These are phyloP conservation scores for Tricholoma matsutake DNA, from an alignment of 768 basidiomycete species.

Conservation along the genomic window DNA sequence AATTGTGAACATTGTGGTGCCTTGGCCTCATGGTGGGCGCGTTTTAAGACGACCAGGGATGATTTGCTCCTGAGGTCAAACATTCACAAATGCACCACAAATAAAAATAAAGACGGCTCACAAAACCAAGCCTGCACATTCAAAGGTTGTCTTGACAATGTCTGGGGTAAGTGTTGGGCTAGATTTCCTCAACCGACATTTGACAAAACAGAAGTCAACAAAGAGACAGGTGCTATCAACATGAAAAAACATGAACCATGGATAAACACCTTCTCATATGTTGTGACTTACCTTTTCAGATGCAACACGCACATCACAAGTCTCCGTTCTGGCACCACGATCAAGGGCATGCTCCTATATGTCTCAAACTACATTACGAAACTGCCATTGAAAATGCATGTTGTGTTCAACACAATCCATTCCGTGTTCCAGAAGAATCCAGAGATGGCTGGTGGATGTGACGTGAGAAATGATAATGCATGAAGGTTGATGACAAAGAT, in stretches of 20 bases:
- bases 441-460: no score
- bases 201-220: constrained; percentile 20
- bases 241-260: constrained; percentile 32
- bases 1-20: neutral
- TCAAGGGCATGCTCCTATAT: constrained; percentile 23
- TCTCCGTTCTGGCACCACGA: constrained; percentile 35
- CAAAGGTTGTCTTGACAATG: no score
- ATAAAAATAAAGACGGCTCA: constrained; percentile 10
- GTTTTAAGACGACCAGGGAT: constrained; percentile 22
- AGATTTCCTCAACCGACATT: constrained; percentile 16
- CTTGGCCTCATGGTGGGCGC: constrained; percentile 10
- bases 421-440: constrained; percentile 10
- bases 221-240: constrained; percentile 23
- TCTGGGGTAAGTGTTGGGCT: no score
- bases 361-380: constrained; percentile 44
- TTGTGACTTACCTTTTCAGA: constrained; percentile 30
- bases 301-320: constrained; percentile 39
- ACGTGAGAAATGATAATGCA: constrained; percentile 32
- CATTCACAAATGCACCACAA: constrained; percentile 23
- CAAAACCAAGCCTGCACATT: constrained; percentile 28
- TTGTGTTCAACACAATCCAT: constrained; percentile 30
- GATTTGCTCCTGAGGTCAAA: constrained; percentile 28
- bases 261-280: constrained; percentile 25
- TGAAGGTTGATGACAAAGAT: no score
- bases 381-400: constrained; percentile 32